Evolutionary conservation across 192 early-diverging fungal genomes (phyloP).

Genomic region (Spinellus fusiger): DNA sequence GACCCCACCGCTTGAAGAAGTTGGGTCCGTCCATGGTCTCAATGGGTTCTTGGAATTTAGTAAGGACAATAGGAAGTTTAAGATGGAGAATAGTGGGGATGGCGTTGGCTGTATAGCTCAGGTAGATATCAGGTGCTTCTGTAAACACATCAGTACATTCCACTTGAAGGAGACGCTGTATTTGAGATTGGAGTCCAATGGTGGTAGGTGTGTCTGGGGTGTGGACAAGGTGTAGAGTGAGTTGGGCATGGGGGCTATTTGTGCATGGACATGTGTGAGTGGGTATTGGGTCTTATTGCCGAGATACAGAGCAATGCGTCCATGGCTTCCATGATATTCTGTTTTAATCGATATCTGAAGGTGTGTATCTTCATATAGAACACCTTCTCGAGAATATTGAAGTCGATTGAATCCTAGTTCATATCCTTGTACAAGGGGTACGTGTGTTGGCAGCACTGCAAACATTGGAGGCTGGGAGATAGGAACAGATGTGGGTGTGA

Average conservation of each 20-base stretch:
- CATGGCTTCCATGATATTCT: conserved; percentile 87
- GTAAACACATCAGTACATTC: conserved; percentile 60
- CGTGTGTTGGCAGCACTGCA: conserved; percentile 31
- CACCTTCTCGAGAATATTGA: conserved; percentile 71
- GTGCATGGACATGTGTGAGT: conserved; percentile 55
- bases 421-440: conserved; percentile 42
- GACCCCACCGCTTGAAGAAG: conserved; percentile 92
- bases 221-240: conserved; percentile 42
- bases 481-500: no score
- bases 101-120: conserved; percentile 62
- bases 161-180: conserved; percentile 80
- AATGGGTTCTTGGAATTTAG: conserved; percentile 87
- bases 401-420: conserved; percentile 55
- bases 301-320: conserved; percentile 85
- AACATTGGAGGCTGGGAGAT: no score
- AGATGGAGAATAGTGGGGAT: conserved; percentile 46
- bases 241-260: conserved; percentile 45
- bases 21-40: conserved; percentile 60
- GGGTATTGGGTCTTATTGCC: conserved; percentile 79
- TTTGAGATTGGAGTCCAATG: conserved; percentile 61
- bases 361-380: conserved; percentile 85
- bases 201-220: conserved; percentile 41
- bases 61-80: conserved; percentile 70
- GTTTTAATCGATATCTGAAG: conserved; percentile 90
- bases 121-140: conserved; percentile 57